phyloP scores from a whole-genome alignment of 345 rosid genomes.

The Salix exigua region DNA sequence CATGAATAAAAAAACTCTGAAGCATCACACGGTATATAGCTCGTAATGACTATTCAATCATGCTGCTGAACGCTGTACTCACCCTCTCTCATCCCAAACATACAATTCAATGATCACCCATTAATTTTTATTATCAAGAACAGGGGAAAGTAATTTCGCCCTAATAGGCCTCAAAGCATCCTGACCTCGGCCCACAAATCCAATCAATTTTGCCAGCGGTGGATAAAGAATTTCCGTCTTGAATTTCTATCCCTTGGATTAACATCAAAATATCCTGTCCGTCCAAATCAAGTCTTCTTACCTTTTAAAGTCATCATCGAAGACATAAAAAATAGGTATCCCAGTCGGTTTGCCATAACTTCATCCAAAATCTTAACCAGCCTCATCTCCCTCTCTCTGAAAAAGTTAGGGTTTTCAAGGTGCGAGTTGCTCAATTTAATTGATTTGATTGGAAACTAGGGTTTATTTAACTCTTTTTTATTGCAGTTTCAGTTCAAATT shows the following conservation, averaged over 20 bases:
- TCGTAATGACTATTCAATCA: too few species aligned
- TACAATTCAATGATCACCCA: too few species aligned
- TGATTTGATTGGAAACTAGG: too few species aligned
- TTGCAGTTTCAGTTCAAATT: background rate
- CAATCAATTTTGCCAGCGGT: background rate
- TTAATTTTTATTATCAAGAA: too few species aligned
- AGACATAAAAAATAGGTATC: background rate
- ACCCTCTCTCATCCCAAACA: too few species aligned
- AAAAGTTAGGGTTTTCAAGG: conserved; percentile 6
- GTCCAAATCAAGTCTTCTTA: background rate
- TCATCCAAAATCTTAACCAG: background rate
- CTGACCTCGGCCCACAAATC: background rate
- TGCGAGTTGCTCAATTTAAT: background rate
- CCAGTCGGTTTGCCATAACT: background rate
- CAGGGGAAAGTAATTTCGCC: background rate
- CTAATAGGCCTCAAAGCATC: background rate
- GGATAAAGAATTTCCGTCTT: background rate
- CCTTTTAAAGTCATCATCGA: background rate
- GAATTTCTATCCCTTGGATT: conserved; percentile 9
- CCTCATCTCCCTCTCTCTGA: background rate
- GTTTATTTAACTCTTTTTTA: background rate
- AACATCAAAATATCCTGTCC: conserved; percentile 6
- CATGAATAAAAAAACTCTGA: too few species aligned
- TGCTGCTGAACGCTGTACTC: too few species aligned
- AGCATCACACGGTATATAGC: too few species aligned